Evolutionary conservation across 768 basidiomycete genomes (phyloP), one percentile per base, ranked within the genome.

Genomic region (Tulasnella sp.): DNA sequence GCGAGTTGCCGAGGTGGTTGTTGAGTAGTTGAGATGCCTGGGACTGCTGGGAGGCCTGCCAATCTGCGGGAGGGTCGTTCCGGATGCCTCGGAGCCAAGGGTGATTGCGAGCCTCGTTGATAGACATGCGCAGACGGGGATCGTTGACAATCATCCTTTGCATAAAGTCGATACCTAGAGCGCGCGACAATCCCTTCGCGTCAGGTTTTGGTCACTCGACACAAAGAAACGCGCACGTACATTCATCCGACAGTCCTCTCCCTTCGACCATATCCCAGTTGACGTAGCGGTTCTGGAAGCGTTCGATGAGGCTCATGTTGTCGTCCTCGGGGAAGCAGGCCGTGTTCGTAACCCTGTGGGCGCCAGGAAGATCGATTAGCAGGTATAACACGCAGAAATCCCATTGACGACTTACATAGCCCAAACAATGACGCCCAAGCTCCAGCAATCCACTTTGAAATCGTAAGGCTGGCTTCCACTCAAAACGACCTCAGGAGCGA

Each of bases 391-490:
- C 59, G 36, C 64, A 36, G 62, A 34, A 66, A 14, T 19, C 42
- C 69, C 22, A 59, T 75, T 32, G 32, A n/a, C 34, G 34, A 12
- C 87, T 74, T 77, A 94, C 95, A 94, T 95, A 29, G 90, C 90
- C 77, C 90, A 98, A 1, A 98, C 86, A 69, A 98, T 97, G 26
- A 97, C 94, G 6, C 97, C 96, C 12, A 95, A 87, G 62, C 93
- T 95, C 95, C 95, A 99, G 75, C 92, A 94, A 78, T 99, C 97
- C 66, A 98, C 97, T 22, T 90, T 82, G 72, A 89, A 86, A 77
- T 90, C 89, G 77, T 99, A 98, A 2, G 95, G 95, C 8, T 76
- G 75, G 36, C 40, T 32, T 71, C 86, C 82, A 35, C 83, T 80
- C 59, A 83, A 79, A 65, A 98, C 90, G 37, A 99, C 93, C 76